A percentile compares a stretch with the other conserved stretches of the same genome.
phyloP scores from a whole-genome alignment of 2,329 filamentous ascomycete species.

The Aspergillus alliaceus region DNA sequence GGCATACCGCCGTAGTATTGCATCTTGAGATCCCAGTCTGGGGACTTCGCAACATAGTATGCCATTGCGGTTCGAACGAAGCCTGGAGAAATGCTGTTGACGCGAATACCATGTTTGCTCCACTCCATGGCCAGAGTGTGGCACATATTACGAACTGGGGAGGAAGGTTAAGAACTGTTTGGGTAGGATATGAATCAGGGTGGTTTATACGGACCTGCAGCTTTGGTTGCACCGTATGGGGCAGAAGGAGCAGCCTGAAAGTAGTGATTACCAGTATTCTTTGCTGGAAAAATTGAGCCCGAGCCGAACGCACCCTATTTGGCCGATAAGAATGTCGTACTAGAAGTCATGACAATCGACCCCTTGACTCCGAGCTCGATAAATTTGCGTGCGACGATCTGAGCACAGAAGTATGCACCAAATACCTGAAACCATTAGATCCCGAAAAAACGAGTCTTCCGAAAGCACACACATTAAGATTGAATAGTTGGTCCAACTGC shows the following conservation, averaged over 20 bases:
- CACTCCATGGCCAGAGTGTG: constrained; percentile 49
- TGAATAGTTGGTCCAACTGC: constrained; percentile 43
- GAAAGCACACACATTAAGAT: constrained; percentile 41
- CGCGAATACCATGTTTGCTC: constrained; percentile 41
- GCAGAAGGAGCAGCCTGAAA: constrained; percentile 50
- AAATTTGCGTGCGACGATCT: constrained; percentile 34
- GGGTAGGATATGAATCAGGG: too few species aligned
- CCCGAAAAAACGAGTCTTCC: background rate
- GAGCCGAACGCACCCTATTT: constrained; percentile 34
- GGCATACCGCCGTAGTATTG: constrained; percentile 61
- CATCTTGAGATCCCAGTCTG: constrained; percentile 58
- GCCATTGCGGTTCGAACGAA: constrained; percentile 48
- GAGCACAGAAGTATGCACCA: constrained; percentile 33
- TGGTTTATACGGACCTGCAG: too few species aligned
- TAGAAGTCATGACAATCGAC: constrained; percentile 47
- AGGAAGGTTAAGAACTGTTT: too few species aligned
- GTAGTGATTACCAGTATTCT: background rate
- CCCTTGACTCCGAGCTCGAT: constrained; percentile 43
- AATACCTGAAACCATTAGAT: constrained; percentile 16
- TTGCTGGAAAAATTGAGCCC: background rate
- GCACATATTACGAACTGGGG: constrained; percentile 32
- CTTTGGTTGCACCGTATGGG: constrained; percentile 49
- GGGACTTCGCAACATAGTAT: constrained; percentile 52
- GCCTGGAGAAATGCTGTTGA: constrained; percentile 49
- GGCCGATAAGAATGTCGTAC: constrained; percentile 52